These are phyloP conservation scores for Cucurbita pepo DNA, from an alignment of 306 rosid genomes.

Conservation along the genomic window DNA sequence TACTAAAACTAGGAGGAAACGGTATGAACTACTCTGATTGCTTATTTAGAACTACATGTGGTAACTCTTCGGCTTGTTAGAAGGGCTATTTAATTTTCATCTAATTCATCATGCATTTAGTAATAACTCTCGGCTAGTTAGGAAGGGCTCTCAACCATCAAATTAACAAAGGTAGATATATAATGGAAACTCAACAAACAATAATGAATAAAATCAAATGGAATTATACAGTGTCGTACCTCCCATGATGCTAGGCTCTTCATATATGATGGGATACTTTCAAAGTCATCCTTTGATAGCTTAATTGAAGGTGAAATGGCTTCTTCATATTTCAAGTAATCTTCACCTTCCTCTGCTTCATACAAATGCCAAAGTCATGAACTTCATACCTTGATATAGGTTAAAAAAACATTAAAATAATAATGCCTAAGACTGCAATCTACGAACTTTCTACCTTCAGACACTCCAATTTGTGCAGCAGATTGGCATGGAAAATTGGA, in stretches of 20 bases:
- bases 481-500: conserved; percentile 15
- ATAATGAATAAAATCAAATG: neutral
- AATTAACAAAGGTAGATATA: neutral
- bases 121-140: neutral
- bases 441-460: conserved; percentile 13
- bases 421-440: conserved; percentile 17
- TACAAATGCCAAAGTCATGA: neutral
- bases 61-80: neutral
- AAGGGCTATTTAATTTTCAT: neutral
- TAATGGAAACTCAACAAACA: neutral
- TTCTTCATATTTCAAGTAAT: conserved; percentile 17
- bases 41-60: neutral
- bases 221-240: conserved; percentile 25
- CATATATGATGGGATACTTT: conserved; percentile 64
- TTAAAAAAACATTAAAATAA: neutral
- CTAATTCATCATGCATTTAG: neutral
- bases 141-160: neutral
- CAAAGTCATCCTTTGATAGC: conserved; percentile 45
- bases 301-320: conserved; percentile 21
- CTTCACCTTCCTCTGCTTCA: conserved; percentile 19
- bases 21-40: neutral
- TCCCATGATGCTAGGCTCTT: conserved; percentile 81
- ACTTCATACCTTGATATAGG: neutral
- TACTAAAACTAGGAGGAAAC: neutral
- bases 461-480: neutral